Base-by-base conservation (phyloP, 2,329 filamentous ascomycete species). In the Penicillium sp. region DNA sequence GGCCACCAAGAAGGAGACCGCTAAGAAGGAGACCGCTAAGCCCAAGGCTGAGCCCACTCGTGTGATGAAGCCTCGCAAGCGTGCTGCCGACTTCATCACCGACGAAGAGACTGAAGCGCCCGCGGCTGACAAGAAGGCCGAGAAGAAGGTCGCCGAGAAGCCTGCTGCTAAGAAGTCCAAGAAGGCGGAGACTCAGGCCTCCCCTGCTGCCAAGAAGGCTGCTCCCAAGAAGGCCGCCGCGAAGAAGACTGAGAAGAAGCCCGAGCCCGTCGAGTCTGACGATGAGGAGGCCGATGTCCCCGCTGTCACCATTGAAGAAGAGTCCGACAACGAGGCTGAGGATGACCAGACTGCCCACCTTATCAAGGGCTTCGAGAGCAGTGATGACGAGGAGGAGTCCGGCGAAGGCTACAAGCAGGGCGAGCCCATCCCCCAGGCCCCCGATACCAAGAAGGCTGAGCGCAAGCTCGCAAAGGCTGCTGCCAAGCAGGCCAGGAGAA, bases 361-460 rank as follows among this genome's bases (percentile, higher is more conserved):
- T 22, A 73, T 84, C 57, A 77, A 77, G 56, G 82, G 82, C 9
- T 84, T 84, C 55, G 81, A 84, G 68, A 82, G 79, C 62, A 79
- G 78, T 48, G 77, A 73, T 32, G 81, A 83, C 49, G 79, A 81
- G 38, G 79, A 81, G 38, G 79, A 79, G 34, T 76, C 74, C 42
- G 77, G 78, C 43, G 74, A 77, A 60, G 75, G 75, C 32, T 74
- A 77, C 45, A 78, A 83, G 58, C 64, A 75, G 22, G 72, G 76
- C 38, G 68, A 76, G 54, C 66, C 71, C 13, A 69, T 79, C 10
- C 78, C 78, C 36, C 67, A 70, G 54, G 72, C 77, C 22, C 75
- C 76, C 24, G 68, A 77, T 43, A 74, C 74, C 39, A 79, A 79
- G 67, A 75, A 75, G 59, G 68, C 76, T 49, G 77, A 75, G 67